Conservation (phyloP, 2,329 filamentous ascomycete species). For the Ophiocordyceps sinensis region DNA sequence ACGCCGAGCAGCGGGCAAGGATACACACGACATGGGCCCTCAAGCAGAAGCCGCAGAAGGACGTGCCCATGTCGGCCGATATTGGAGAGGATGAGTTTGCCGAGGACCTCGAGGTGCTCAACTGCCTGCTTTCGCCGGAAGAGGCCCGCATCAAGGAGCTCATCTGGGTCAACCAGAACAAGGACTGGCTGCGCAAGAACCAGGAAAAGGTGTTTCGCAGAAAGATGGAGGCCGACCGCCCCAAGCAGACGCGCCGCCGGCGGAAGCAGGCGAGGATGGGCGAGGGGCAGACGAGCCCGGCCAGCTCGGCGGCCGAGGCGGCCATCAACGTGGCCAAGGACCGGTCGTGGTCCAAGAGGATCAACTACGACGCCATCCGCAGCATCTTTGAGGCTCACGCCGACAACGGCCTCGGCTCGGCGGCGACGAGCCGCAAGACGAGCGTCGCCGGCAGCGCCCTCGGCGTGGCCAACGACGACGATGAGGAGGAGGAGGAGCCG, state of each 20-base stretch:
- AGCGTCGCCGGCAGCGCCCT: slow-evolving; percentile 21
- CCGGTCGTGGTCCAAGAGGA: slow-evolving; percentile 56
- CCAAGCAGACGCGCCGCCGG: slow-evolving; percentile 42
- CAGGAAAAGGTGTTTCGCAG: slow-evolving; percentile 70
- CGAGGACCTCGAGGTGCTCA: slow-evolving; percentile 74
- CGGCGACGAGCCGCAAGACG: slow-evolving; percentile 31
- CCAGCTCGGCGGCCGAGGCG: slow-evolving; percentile 54
- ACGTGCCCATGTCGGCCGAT: slow-evolving; percentile 44
- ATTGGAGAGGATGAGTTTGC: slow-evolving; percentile 74
- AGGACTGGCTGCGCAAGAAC: slow-evolving; percentile 78
- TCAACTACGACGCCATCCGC: slow-evolving; percentile 54
- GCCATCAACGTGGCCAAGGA: slow-evolving; percentile 54
- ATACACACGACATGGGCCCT: slow-evolving; percentile 38
- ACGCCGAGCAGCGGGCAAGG: slow-evolving; percentile 38
- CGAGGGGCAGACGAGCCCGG: slow-evolving; percentile 50
- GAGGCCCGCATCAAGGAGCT: slow-evolving; percentile 76
- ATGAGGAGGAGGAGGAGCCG: slow-evolving; percentile 16
- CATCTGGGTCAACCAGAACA: slow-evolving; percentile 91
- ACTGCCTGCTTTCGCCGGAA: slow-evolving; percentile 58
- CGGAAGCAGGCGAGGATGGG: slow-evolving; percentile 43
- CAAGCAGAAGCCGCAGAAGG: slow-evolving; percentile 29
- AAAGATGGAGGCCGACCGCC: slow-evolving; percentile 44
- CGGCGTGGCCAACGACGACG: slow-evolving; percentile 11
- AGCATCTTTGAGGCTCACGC: slow-evolving; percentile 38
- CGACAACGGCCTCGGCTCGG: slow-evolving; percentile 31